Evolutionary conservation across 176 grass and related monocot species (phyloP).

Genomic region (Carex parvula): DNA sequence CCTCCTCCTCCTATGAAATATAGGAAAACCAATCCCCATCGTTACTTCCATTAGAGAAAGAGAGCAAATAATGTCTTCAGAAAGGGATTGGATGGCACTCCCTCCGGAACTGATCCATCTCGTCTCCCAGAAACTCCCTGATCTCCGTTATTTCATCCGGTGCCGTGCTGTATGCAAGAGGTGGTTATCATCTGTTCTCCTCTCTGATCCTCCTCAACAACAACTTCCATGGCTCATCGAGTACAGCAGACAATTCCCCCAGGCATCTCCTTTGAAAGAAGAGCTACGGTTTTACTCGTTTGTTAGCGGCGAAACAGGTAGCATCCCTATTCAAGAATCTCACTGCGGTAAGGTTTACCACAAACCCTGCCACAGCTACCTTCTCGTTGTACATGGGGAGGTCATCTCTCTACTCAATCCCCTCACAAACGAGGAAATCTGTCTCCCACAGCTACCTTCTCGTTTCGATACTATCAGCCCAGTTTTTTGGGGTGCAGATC

Average conservation of each 20-base stretch:
- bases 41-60: no score
- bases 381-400: background rate
- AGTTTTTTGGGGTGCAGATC: background rate
- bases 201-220: background rate
- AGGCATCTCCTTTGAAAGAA: background rate
- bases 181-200: background rate
- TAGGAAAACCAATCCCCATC: no score
- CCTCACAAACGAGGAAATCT: background rate
- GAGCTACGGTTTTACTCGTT: background rate
- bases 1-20: no score
- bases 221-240: background rate
- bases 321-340: background rate
- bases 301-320: background rate
- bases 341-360: background rate
- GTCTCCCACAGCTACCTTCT: background rate
- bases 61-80: background rate
- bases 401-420: background rate
- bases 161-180: background rate
- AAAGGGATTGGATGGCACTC: background rate
- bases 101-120: background rate
- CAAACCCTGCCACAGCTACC: background rate
- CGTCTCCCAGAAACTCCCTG: background rate
- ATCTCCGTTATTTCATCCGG: background rate
- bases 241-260: background rate
- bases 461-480: background rate